Evolutionary conservation across 1,284 basidiomycete genomes (phyloP).

Genomic region (Cutaneotrichosporon cutaneum): DNA sequence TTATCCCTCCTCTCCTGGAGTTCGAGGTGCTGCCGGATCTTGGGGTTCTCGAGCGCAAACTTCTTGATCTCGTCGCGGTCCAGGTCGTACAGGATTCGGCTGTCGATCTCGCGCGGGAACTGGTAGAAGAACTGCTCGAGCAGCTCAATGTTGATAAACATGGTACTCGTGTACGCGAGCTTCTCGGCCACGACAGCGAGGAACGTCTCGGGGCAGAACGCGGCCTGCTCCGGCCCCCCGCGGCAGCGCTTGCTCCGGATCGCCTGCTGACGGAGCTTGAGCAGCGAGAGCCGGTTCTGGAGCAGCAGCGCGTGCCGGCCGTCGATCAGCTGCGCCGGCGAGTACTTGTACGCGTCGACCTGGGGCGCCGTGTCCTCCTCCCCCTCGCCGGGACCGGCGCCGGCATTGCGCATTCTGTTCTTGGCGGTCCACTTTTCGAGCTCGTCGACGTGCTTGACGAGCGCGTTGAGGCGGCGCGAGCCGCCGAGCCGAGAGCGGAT

Average conservation of each 20-base stretch:
- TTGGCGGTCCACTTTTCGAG: slow-evolving; percentile 80
- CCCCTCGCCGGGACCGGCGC: slow-evolving; percentile 31
- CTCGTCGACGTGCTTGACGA: slow-evolving; percentile 78
- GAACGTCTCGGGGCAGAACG: slow-evolving; percentile 95
- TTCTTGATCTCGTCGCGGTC: slow-evolving; percentile 76
- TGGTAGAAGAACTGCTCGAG: slow-evolving; percentile 98
- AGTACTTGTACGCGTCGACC: slow-evolving; percentile 78
- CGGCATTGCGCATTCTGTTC: slow-evolving; percentile 52
- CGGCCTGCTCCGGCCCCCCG: slow-evolving; percentile 76
- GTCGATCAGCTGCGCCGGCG: slow-evolving; percentile 83
- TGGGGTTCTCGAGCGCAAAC: slow-evolving; percentile 93
- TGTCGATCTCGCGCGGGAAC: slow-evolving; percentile 97
- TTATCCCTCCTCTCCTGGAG: slow-evolving; percentile 96
- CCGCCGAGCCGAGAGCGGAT: slow-evolving; percentile 86
- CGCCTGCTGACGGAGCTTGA: slow-evolving; percentile 78
- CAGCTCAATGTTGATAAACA: slow-evolving; percentile 98
- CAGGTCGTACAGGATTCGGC: slow-evolving; percentile 86
- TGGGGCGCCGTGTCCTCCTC: slow-evolving; percentile 56
- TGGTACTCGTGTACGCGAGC: slow-evolving; percentile 89
- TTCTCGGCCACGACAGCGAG: slow-evolving; percentile 96
- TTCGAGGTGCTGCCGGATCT: slow-evolving; percentile 81
- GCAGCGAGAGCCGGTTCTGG: slow-evolving; percentile 72
- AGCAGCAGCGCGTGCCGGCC: slow-evolving; percentile 90
- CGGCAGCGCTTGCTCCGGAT: slow-evolving; percentile 86
- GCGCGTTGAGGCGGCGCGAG: slow-evolving; percentile 68